A percentile compares a stretch with the other conserved stretches of the same genome.
These are phyloP conservation scores for Leccinum uliginosum DNA, from an alignment of 768 basidiomycete species.

Conservation along the genomic window DNA sequence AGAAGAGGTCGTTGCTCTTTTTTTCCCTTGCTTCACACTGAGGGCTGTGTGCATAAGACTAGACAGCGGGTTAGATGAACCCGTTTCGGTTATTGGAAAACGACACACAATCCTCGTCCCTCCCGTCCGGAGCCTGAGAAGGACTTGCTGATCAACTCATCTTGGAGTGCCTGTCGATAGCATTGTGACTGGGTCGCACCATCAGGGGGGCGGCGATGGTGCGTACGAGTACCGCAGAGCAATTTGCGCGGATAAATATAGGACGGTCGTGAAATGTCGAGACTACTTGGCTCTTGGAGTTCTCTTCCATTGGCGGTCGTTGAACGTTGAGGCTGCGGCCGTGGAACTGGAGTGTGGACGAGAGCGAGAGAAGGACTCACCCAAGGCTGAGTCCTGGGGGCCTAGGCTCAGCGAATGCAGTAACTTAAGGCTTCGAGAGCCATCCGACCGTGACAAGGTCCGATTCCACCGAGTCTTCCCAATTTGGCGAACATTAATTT, in stretches of 20 bases:
- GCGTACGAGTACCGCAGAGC: constrained; percentile 67
- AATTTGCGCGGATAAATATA: constrained; percentile 63
- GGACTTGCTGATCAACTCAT: constrained; percentile 80
- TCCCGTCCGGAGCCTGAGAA: constrained; percentile 85
- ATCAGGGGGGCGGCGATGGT: background rate
- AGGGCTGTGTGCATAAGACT: constrained; percentile 76
- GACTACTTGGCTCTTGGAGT: constrained; percentile 54
- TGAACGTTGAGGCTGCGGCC: background rate
- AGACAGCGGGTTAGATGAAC: constrained; percentile 6
- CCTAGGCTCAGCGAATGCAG: background rate
- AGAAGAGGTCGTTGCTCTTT: constrained; percentile 72
- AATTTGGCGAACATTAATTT: constrained; percentile 6
- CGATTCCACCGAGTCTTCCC: constrained; percentile 8
- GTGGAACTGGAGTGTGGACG: background rate
- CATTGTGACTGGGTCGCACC: background rate
- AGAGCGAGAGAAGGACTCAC: constrained; percentile 13
- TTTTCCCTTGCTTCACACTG: constrained; percentile 67
- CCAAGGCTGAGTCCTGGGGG: background rate
- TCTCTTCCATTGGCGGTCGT: constrained; percentile 25
- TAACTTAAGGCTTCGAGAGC: no score
- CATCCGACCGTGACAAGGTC: background rate
- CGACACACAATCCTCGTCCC: constrained; percentile 71
- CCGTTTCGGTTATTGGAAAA: background rate
- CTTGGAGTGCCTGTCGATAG: constrained; percentile 61
- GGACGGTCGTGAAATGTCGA: constrained; percentile 62